These are phyloP conservation scores for Boechera divaricarpa DNA, from an alignment of 345 rosid species.

Conservation along the genomic window DNA sequence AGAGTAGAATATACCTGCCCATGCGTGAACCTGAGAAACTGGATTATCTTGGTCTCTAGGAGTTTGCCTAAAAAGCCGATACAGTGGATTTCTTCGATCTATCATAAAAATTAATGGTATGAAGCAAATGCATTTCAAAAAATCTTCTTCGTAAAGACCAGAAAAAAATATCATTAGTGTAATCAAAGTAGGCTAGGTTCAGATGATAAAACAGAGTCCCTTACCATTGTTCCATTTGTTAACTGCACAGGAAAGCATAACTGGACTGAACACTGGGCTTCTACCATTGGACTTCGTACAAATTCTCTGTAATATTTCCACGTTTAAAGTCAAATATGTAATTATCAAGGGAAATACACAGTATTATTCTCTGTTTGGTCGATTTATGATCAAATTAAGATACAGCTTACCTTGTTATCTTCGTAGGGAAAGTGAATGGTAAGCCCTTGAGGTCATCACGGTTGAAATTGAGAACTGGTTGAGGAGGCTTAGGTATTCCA, in stretches of 20 bases:
- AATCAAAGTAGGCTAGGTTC: slow-evolving; percentile 18
- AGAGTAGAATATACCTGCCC: slow-evolving; percentile 67
- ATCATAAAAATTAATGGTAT: slow-evolving; percentile 35
- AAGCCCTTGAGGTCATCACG: slow-evolving; percentile 81
- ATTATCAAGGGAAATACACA: slow-evolving; percentile 8
- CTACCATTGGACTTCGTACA: slow-evolving; percentile 87
- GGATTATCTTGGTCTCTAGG: slow-evolving; percentile 82
- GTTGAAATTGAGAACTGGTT: slow-evolving; percentile 62
- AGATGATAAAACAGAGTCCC: slow-evolving; percentile 38
- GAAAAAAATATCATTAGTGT: slow-evolving; percentile 6
- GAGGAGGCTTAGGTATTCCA: slow-evolving; percentile 81
- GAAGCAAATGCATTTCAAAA: slow-evolving; percentile 15
- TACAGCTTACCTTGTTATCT: slow-evolving; percentile 58
- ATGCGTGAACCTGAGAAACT: slow-evolving; percentile 89
- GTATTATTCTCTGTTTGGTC: slow-evolving; percentile 17
- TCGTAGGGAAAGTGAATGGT: slow-evolving; percentile 80
- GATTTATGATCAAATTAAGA: background rate
- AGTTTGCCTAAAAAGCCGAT: slow-evolving; percentile 81
- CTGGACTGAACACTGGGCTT: slow-evolving; percentile 93
- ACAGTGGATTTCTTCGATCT: slow-evolving; percentile 84
- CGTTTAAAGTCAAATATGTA: slow-evolving; percentile 32
- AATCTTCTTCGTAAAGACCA: slow-evolving; percentile 8
- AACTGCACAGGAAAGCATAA: slow-evolving; percentile 89
- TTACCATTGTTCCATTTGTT: slow-evolving; percentile 81
- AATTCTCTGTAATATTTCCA: slow-evolving; percentile 64